Evolutionary conservation across 371 early-diverging fungal species (phyloP).

Genomic region (Agmasoma carcini): DNA sequence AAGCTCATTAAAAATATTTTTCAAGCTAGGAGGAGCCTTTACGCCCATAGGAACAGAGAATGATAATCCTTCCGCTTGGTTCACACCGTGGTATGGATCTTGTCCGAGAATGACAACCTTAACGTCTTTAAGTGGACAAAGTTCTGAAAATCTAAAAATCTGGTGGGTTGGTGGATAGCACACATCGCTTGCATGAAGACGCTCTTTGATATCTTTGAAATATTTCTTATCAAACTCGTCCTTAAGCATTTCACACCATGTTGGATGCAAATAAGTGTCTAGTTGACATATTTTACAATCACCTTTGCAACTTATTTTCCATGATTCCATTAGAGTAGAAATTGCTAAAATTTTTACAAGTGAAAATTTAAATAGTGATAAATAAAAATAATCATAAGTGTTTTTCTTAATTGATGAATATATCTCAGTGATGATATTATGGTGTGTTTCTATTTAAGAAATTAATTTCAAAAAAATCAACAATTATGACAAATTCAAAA

Average conservation of each 20-base stretch:
- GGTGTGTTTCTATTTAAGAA: too few species aligned
- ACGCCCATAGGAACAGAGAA: slow-evolving; percentile 60
- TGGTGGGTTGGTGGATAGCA: slow-evolving; percentile 36
- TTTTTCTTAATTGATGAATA: too few species aligned
- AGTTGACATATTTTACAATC: too few species aligned
- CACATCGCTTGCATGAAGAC: slow-evolving; percentile 24
- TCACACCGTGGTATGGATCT: slow-evolving; percentile 82
- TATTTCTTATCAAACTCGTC: slow-evolving; percentile 47
- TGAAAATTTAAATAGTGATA: too few species aligned
- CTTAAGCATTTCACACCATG: slow-evolving; percentile 35
- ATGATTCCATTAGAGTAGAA: too few species aligned
- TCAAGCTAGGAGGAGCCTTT: slow-evolving; percentile 66
- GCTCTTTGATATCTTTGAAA: slow-evolving; percentile 27
- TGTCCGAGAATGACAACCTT: slow-evolving; percentile 50
- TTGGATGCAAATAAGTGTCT: slow-evolving; percentile 2
- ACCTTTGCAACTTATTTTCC: too few species aligned
- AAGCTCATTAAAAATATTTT: slow-evolving; percentile 75
- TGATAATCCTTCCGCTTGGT: slow-evolving; percentile 70
- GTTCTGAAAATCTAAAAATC: slow-evolving; percentile 44
- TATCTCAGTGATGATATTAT: too few species aligned
- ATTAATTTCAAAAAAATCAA: too few species aligned
- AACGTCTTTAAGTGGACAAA: slow-evolving; percentile 32
- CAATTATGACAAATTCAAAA: too few species aligned
- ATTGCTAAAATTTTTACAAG: too few species aligned
- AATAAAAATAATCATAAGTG: too few species aligned